Evolutionary conservation across 345 rosid species (phyloP), one percentile per base, ranked within the genome.

Genomic region (Eucalyptus albens): DNA sequence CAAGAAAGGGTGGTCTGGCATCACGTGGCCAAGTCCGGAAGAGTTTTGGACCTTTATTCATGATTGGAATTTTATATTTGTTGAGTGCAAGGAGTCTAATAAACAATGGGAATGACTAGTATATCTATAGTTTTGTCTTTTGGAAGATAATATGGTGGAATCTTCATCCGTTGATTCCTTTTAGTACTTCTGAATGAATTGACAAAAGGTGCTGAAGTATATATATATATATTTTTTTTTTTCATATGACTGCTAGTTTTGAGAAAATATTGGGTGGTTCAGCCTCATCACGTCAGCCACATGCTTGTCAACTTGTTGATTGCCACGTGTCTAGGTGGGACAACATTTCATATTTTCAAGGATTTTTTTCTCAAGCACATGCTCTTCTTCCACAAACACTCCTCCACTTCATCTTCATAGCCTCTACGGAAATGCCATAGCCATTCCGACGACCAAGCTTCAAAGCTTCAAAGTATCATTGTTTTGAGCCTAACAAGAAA

Each of bases 281-380:
- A 0, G 13, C 62, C 27, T 56, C 62, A 24, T 22, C 62, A 56
- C 12, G 0, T 56, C 6, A 56, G 1, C 2, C 11, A 31, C 40
- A 16, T 15, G 10, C 19, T 1, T 65, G 3, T 65, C 37, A 31
- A 65, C 72, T n/a, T 2, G 4, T 29, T n/a, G 33, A 65, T 65
- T 0, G 80, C 19, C 21, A 31, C 1, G 40, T 67, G 40, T n/a
- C 11, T 31, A 67, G 21, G 7, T 0, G 2, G 65, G 10, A 56
- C 27, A 1, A 56, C 3, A 1, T 56, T 56, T 56, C 62, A 56
- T 22, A 22, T 56, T 56, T 56, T 56, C 62, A 56, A 56, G 6
- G 9, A 56, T 9, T 24, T 56, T 13, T 56, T 56, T 56, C 62
- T 56, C 62, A 56, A 10, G 62, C 24, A 8, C 42, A 37, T 69